These are phyloP conservation scores for Viola pubescens DNA, from an alignment of 441 rosid species.

Conservation along the genomic window DNA sequence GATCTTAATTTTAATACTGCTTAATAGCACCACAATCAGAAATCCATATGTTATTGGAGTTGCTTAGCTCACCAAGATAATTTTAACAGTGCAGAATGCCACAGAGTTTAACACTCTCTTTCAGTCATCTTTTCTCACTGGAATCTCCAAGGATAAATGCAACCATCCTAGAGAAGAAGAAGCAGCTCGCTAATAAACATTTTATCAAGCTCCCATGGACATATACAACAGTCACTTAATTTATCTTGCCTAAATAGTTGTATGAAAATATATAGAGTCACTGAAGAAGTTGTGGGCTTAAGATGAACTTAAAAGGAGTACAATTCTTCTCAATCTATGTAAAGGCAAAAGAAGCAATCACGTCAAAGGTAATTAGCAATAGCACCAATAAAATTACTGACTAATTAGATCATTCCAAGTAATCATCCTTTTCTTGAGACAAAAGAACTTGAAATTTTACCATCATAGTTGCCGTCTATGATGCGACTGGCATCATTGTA, in stretches of 20 bases:
- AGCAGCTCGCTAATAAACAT: background rate
- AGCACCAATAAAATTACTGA: too few relatives aligned
- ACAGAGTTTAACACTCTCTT: background rate
- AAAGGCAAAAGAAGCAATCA: too few relatives aligned
- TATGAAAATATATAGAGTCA: background rate
- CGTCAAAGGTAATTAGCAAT: too few relatives aligned
- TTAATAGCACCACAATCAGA: too few relatives aligned
- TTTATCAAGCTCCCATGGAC: background rate
- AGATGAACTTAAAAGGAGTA: background rate
- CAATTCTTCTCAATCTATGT: too few relatives aligned
- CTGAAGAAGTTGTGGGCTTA: background rate
- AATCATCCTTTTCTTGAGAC: background rate
- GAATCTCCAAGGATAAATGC: background rate
- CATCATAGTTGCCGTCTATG: constrained; percentile 94
- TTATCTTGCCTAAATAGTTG: background rate
- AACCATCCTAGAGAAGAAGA: background rate
- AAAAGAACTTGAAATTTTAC: constrained; percentile 33
- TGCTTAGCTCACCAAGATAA: too few relatives aligned
- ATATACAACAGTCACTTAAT: background rate
- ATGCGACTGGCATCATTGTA: constrained; percentile 85
- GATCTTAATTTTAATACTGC: too few relatives aligned
- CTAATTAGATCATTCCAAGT: too few relatives aligned
- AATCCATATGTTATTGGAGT: too few relatives aligned
- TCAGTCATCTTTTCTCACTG: background rate
- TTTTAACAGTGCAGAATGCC: background rate